Percentiles rank a stretch among this genome's conserved stretches.
These are phyloP conservation scores for Fusarium sterilihyphosum DNA, from an alignment of 2,329 filamentous ascomycete genomes.

Conservation along the genomic window DNA sequence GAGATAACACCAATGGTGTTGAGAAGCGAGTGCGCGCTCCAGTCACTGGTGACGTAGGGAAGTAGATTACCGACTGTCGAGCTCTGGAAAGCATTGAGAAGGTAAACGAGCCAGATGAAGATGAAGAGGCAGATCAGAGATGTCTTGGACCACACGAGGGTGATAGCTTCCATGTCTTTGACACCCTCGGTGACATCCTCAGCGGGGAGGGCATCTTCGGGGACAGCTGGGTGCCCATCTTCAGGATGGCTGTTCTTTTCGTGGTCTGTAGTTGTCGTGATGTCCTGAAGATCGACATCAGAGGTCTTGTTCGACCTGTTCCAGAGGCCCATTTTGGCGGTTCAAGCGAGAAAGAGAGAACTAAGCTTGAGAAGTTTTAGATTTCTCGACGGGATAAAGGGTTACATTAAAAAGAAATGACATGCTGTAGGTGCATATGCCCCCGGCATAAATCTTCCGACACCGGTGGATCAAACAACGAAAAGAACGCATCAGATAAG, in stretches of 20 bases:
- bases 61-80: conserved; percentile 47
- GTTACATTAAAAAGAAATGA: background rate
- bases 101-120: conserved; percentile 13
- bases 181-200: conserved; percentile 36
- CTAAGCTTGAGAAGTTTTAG: background rate
- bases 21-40: conserved; percentile 2
- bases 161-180: conserved; percentile 20
- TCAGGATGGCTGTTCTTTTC: conserved; percentile 16
- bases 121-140: conserved; percentile 11
- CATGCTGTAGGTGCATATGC: background rate
- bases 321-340: background rate
- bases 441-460: background rate
- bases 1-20: conserved; percentile 12
- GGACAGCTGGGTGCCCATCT: background rate
- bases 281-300: conserved; percentile 2
- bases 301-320: conserved; percentile 2
- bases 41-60: conserved; percentile 1
- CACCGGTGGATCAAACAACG: background rate
- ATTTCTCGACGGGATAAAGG: background rate
- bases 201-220: background rate
- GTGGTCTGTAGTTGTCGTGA: background rate
- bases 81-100: conserved; percentile 42
- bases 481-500: conserved; percentile 40
- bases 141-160: conserved; percentile 4
- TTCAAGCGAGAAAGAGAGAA: too few species aligned